These are phyloP conservation scores for Elsinoe necatrix DNA, from an alignment of 2,329 filamentous ascomycete genomes.

Conservation along the genomic window DNA sequence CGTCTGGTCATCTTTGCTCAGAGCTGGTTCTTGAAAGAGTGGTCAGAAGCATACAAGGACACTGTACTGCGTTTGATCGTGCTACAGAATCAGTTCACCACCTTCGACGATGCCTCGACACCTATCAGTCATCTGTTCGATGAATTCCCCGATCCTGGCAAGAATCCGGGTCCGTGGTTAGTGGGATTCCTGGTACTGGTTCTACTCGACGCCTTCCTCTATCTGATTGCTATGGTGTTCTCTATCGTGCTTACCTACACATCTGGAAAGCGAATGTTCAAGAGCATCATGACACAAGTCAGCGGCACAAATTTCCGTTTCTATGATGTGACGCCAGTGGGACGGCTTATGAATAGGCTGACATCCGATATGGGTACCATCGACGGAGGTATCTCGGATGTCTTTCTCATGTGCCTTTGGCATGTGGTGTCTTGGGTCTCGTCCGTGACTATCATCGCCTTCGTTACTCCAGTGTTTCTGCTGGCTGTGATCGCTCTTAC, in stretches of 20 bases:
- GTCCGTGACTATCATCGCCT: constrained; percentile 68
- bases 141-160: constrained; percentile 56
- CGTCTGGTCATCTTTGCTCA: constrained; percentile 58
- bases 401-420: constrained; percentile 64
- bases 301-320: constrained; percentile 78
- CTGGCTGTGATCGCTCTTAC: constrained; percentile 62
- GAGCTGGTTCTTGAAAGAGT: constrained; percentile 76
- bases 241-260: constrained; percentile 71
- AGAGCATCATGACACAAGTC: constrained; percentile 61
- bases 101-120: constrained; percentile 8
- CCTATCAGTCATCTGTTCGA: constrained; percentile 31
- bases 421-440: constrained; percentile 62
- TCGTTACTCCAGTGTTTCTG: constrained; percentile 69
- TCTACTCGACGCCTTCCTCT: constrained; percentile 49
- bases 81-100: not conserved
- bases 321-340: constrained; percentile 83
- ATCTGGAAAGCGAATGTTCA: constrained; percentile 68
- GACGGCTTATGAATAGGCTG: constrained; percentile 82
- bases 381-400: constrained; percentile 72
- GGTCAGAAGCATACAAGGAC: constrained; percentile 65
- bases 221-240: constrained; percentile 54
- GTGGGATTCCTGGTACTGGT: constrained; percentile 61
- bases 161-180: constrained; percentile 67
- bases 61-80: constrained; percentile 18
- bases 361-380: constrained; percentile 85